Conservation (phyloP, 1,284 basidiomycete species). For the Cryptococcus floricola region DNA sequence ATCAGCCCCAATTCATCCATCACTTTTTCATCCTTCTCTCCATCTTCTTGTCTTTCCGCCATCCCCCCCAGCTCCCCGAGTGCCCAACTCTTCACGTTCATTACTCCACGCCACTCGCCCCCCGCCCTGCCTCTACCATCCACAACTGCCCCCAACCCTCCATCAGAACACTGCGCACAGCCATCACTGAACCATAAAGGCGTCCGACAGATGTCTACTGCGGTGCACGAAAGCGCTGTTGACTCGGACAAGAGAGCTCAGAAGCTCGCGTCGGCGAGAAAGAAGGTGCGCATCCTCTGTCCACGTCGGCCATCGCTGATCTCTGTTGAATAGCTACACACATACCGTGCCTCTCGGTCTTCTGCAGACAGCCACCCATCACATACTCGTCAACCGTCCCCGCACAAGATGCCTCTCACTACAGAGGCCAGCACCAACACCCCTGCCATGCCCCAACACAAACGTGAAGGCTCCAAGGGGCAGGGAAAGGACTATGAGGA, state of each 20-base stretch:
- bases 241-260: slow-evolving; percentile 25
- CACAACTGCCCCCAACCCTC: neutral
- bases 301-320: neutral
- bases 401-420: slow-evolving; percentile 18
- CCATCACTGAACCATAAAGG: neutral
- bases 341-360: slow-evolving; percentile 37
- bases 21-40: no score
- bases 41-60: neutral
- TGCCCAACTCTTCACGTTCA: neutral
- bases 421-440: slow-evolving; percentile 19
- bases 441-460: neutral
- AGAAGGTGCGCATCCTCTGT: slow-evolving; percentile 31
- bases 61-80: neutral
- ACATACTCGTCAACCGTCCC: slow-evolving; percentile 8
- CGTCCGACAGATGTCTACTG: neutral
- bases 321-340: slow-evolving; percentile 29
- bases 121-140: neutral
- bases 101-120: neutral
- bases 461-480: slow-evolving; percentile 7
- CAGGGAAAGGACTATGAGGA: slow-evolving; percentile 12
- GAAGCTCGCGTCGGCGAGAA: slow-evolving; percentile 35
- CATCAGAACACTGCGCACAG: neutral
- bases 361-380: slow-evolving; percentile 12
- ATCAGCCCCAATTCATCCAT: no score
- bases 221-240: neutral